phyloP scores from a whole-genome alignment of 805 yeast species.

The Teunomyces pallodes region DNA sequence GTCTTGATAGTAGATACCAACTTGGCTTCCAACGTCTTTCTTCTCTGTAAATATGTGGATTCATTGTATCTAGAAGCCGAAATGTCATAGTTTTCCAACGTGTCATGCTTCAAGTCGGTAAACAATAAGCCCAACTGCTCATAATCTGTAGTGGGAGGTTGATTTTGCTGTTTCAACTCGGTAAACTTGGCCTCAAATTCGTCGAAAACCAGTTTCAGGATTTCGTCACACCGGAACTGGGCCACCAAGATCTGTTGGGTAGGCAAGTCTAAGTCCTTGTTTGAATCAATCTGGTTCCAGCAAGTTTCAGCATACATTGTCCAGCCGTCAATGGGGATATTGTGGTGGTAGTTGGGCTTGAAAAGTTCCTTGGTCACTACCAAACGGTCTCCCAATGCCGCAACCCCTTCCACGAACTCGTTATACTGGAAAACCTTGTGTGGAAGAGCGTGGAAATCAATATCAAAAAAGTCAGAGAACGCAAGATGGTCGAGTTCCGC shows the following conservation, averaged over 20 bases:
- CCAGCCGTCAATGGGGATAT: constrained; percentile 96
- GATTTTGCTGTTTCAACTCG: constrained; percentile 11
- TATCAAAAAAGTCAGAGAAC: constrained; percentile 78
- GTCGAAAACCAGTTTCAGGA: constrained; percentile 43
- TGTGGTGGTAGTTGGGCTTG: constrained; percentile 71
- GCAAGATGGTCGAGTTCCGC: constrained; percentile 51
- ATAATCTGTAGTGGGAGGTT: constrained; percentile 31
- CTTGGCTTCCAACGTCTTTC: constrained; percentile 44
- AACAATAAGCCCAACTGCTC: constrained; percentile 45
- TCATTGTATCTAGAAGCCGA: constrained; percentile 74
- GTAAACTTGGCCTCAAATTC: constrained; percentile 24
- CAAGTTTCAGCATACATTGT: constrained; percentile 82
- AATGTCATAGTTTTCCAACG: constrained; percentile 57
- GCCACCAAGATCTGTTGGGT: constrained; percentile 96
- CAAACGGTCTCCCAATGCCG: constrained; percentile 62
- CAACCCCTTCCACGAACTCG: constrained; percentile 60
- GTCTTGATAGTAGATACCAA: constrained; percentile 41
- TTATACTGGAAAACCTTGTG: constrained; percentile 84
- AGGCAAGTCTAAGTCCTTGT: constrained; percentile 93
- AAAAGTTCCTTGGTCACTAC: constrained; percentile 47
- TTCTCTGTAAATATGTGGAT: constrained; percentile 65
- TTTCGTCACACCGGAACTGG: constrained; percentile 90
- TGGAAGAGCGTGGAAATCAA: constrained; percentile 75
- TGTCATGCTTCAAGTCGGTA: constrained; percentile 40
- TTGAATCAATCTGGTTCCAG: constrained; percentile 91